These are phyloP conservation scores for Jatropha curcas DNA, from an alignment of 345 rosid genomes.

Conservation along the genomic window DNA sequence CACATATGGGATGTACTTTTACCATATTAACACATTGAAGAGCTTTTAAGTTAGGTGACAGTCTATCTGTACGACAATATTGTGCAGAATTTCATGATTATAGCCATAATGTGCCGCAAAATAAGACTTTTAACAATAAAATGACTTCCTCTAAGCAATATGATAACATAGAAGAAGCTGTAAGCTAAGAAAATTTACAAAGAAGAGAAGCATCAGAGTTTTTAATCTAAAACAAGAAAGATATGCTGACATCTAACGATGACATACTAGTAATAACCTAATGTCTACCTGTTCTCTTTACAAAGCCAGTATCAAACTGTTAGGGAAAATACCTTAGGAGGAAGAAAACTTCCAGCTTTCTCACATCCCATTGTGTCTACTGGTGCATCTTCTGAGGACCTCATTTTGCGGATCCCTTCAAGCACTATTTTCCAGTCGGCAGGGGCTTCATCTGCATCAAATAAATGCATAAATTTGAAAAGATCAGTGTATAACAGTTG, in stretches of 20 bases:
- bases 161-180: background rate
- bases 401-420: conserved; percentile 62
- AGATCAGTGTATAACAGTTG: background rate
- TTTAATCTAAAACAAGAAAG: background rate
- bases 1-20: background rate
- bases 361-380: conserved; percentile 83
- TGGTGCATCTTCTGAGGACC: conserved; percentile 68
- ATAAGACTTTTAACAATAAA: background rate
- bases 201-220: background rate
- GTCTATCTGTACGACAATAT: background rate
- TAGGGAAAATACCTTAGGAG: conserved; percentile 50
- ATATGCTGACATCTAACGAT: background rate
- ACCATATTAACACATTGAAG: background rate
- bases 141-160: background rate
- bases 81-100: background rate
- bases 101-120: background rate
- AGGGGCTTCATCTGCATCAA: conserved; percentile 46
- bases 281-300: background rate
- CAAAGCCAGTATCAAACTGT: background rate
- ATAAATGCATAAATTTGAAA: background rate
- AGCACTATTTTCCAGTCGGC: conserved; percentile 64
- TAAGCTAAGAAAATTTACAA: background rate
- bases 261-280: background rate
- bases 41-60: conserved; percentile 12
- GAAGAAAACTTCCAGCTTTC: conserved; percentile 67